These are phyloP conservation scores for Kwoniella heveanensis DNA, from an alignment of 768 basidiomycete genomes.

Conservation along the genomic window DNA sequence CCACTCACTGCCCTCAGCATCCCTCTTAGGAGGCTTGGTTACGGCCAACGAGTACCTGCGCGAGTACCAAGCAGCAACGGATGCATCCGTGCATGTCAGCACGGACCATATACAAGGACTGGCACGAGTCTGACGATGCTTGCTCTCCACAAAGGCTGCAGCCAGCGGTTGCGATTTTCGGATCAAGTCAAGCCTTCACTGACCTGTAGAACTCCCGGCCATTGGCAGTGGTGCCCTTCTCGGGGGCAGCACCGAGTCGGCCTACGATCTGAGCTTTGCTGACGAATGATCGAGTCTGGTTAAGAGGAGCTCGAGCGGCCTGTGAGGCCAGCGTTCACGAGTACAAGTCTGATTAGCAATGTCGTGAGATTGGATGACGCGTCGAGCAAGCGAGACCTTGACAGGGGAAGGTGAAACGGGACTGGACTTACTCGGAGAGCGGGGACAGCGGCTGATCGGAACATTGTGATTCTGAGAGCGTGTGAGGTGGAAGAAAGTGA, in stretches of 20 bases:
- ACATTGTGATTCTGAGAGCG: conserved; percentile 12
- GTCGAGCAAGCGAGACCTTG: background rate
- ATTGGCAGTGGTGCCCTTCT: conserved; percentile 14
- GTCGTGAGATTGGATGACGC: background rate
- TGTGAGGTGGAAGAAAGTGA: background rate
- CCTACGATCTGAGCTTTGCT: conserved; percentile 30
- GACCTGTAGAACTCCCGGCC: conserved; percentile 27
- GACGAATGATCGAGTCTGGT: conserved; percentile 21
- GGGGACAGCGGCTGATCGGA: conserved; percentile 17
- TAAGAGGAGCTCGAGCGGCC: conserved; percentile 12
- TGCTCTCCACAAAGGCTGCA: no score
- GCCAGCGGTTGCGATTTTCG: no score
- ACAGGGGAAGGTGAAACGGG: background rate
- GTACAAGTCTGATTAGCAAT: background rate
- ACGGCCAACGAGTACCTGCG: conserved; percentile 24
- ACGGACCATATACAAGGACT: no score
- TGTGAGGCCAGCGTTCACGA: background rate
- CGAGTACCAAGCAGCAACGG: background rate
- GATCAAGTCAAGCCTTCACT: conserved; percentile 6
- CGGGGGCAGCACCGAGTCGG: conserved; percentile 30
- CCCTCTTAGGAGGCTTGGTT: conserved; percentile 22
- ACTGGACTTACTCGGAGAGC: conserved; percentile 19
- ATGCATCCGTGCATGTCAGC: no score
- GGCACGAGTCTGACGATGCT: no score
- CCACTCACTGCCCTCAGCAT: conserved; percentile 29